phyloP scores from a whole-genome alignment of 805 yeast genomes.

The Cyberlindnera veronae region DNA sequence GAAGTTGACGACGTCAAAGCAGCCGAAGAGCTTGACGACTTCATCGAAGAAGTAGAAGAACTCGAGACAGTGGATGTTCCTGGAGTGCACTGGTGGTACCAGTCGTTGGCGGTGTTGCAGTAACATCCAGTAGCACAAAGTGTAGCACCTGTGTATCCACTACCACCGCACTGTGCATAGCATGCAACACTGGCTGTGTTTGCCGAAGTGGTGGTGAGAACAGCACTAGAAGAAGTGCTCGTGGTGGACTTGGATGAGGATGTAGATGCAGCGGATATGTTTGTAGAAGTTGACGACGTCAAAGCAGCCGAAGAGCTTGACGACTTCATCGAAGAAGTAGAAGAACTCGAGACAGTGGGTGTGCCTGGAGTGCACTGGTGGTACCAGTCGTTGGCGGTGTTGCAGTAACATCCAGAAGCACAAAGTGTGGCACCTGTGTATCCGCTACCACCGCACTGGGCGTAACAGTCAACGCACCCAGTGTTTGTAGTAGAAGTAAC shows the following conservation, averaged over 20 bases:
- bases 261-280: slow-evolving; percentile 1
- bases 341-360: slow-evolving; percentile 1
- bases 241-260: slow-evolving; percentile 6
- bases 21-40: no score
- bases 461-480: slow-evolving; percentile 5
- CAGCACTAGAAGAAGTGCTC: not conserved
- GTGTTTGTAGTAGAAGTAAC: not conserved
- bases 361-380: slow-evolving; percentile 20
- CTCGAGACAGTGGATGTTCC: slow-evolving; percentile 1
- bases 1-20: not conserved
- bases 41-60: slow-evolving; percentile 1
- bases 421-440: slow-evolving; percentile 15
- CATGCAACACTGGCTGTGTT: not conserved
- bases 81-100: no score
- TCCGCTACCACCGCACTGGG: slow-evolving; percentile 19
- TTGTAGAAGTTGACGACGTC: not conserved
- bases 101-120: no score
- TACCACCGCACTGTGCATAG: not conserved
- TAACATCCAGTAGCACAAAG: no score
- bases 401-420: slow-evolving; percentile 11
- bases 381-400: slow-evolving; percentile 13
- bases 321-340: not conserved
- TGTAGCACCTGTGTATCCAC: not conserved
- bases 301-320: not conserved
- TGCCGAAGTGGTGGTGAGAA: not conserved